These are phyloP conservation scores for Tritrichomonas musculus DNA, from an alignment of 208 protist species.

Conservation along the genomic window DNA sequence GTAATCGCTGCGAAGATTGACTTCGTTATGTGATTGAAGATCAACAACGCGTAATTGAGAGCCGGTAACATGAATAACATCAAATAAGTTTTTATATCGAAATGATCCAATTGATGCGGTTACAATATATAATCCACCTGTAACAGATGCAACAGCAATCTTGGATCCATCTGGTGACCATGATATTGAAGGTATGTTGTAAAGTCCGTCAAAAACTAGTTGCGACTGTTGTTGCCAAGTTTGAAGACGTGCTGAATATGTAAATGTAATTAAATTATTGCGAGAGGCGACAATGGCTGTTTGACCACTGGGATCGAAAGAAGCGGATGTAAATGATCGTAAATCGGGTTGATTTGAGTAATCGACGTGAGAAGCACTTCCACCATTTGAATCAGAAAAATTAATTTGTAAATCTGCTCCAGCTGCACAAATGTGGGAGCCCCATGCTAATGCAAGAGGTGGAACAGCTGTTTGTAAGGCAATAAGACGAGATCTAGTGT, in stretches of 20 bases:
- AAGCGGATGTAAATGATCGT: not conserved
- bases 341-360: not conserved
- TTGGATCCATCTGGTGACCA: not conserved
- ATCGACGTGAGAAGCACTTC: not conserved
- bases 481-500: not conserved
- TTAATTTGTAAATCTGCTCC: not conserved
- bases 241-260: not conserved
- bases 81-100: conserved; percentile 9
- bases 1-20: not conserved
- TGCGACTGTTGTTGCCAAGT: not conserved
- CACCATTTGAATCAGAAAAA: not conserved
- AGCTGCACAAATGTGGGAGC: not conserved
- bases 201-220: not conserved
- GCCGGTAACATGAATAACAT: not conserved
- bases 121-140: not conserved
- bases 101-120: conserved; percentile 6
- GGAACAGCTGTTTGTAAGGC: not conserved
- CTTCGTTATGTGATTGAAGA: not conserved
- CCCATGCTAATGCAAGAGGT: not conserved
- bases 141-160: conserved; percentile 13
- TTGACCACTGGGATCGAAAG: not conserved
- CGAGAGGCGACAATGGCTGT: not conserved
- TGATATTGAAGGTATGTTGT: not conserved
- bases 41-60: not conserved
- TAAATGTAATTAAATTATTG: not conserved